A percentile compares a stretch with the other conserved stretches of the same genome.
Evolutionary conservation across 331 rosid genomes (phyloP).

Genomic region (Dryas integrifolia): DNA sequence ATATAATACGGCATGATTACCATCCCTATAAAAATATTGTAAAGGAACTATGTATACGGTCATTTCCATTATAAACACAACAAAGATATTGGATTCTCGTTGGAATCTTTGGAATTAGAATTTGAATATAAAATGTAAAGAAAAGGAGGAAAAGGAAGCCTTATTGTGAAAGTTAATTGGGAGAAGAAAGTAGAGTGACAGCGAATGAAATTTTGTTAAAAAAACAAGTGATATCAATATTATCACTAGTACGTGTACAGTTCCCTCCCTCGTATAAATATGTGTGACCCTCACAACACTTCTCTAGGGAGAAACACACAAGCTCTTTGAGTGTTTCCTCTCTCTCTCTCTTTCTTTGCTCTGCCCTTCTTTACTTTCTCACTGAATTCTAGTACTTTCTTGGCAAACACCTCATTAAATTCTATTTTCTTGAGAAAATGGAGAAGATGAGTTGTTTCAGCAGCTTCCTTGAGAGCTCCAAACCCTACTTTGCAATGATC

Average conservation of each 20-base stretch:
- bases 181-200: constrained; percentile 7
- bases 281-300: neutral
- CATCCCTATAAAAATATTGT: no score
- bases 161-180: neutral
- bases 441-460: constrained; percentile 41
- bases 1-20: no score
- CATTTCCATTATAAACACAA: no score
- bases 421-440: constrained; percentile 16
- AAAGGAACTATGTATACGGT: no score
- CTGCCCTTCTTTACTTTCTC: constrained; percentile 1
- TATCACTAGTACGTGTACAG: neutral
- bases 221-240: no score
- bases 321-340: constrained; percentile 36
- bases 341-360: neutral
- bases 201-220: neutral
- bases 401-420: neutral
- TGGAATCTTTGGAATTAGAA: no score
- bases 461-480: constrained; percentile 49
- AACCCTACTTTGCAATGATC: constrained; percentile 81
- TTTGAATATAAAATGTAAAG: neutral
- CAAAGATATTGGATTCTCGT: no score
- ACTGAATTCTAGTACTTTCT: neutral
- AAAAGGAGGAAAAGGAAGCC: neutral
- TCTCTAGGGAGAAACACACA: constrained; percentile 44
- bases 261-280: constrained; percentile 45